Evolutionary conservation across 1,284 basidiomycete species (phyloP).

Genomic region (Malassezia yamatoensis): DNA sequence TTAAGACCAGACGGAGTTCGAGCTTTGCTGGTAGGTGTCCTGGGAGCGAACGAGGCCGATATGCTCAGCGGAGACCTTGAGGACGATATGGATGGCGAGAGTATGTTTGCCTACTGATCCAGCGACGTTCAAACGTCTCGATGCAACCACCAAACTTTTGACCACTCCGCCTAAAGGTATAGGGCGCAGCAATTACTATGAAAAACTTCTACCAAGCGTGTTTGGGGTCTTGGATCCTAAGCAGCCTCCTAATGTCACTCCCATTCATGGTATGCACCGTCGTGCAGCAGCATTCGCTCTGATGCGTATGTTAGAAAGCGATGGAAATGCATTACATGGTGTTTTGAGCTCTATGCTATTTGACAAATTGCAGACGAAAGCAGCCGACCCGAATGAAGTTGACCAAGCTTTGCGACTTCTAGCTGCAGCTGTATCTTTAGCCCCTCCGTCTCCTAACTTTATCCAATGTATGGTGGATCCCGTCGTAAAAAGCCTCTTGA

Average conservation of each 20-base stretch:
- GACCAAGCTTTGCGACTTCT: slow-evolving; percentile 20
- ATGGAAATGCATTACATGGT: slow-evolving; percentile 12
- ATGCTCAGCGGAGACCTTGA: slow-evolving; percentile 16
- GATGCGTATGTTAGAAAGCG: slow-evolving; percentile 24
- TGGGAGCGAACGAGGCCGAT: slow-evolving; percentile 24
- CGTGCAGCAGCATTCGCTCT: slow-evolving; percentile 31
- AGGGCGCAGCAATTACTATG: slow-evolving; percentile 20
- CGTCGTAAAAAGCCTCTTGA: slow-evolving; percentile 24
- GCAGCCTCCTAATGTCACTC: slow-evolving; percentile 22
- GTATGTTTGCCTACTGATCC: slow-evolving; percentile 7
- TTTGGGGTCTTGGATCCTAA: slow-evolving; percentile 26
- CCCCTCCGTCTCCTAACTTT: slow-evolving; percentile 35
- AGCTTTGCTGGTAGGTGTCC: slow-evolving; percentile 29
- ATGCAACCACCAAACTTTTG: slow-evolving; percentile 21
- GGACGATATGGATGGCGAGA: slow-evolving; percentile 17
- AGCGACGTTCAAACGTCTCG: slow-evolving; percentile 3
- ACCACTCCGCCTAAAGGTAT: slow-evolving; percentile 28
- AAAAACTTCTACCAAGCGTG: slow-evolving; percentile 22
- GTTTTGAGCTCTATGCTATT: slow-evolving; percentile 15
- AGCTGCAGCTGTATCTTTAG: slow-evolving; percentile 25
- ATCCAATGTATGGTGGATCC: slow-evolving; percentile 25
- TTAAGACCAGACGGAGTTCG: slow-evolving; percentile 39
- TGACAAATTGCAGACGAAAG: slow-evolving; percentile 5
- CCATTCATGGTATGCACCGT: slow-evolving; percentile 21
- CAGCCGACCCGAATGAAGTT: background rate